phyloP scores from a whole-genome alignment of 768 basidiomycete genomes.

The Lactifluus volemus region DNA sequence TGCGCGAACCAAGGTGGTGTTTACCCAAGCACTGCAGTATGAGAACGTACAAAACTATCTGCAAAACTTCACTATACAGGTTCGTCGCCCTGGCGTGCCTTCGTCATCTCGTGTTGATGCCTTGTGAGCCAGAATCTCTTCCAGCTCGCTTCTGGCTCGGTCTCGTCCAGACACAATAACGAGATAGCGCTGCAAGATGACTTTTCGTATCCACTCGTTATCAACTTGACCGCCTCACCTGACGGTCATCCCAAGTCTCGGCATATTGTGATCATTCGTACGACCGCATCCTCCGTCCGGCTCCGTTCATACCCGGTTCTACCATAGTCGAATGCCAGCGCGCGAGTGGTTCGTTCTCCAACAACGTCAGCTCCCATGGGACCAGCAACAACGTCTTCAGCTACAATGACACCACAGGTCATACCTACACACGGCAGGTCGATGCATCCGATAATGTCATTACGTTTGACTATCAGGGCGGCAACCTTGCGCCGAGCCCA shows the following conservation, averaged over 20 bases:
- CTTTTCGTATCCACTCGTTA: not conserved
- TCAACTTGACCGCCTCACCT: not conserved
- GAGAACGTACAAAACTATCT: not conserved
- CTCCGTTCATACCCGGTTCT: conserved; percentile 49
- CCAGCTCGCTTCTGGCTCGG: not conserved
- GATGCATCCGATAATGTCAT: conserved; percentile 54
- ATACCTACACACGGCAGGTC: conserved; percentile 55
- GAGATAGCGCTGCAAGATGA: not conserved
- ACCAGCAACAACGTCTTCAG: conserved; percentile 29
- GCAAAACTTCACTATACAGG: not conserved
- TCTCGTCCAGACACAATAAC: not conserved
- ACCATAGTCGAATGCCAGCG: conserved; percentile 52
- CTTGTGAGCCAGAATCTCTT: not conserved
- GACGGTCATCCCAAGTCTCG: conserved; percentile 39
- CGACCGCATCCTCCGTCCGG: conserved; percentile 45
- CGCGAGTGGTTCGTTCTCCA: conserved; percentile 45
- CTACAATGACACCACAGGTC: conserved; percentile 29
- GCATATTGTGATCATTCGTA: conserved; percentile 62
- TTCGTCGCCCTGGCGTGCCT: not conserved
- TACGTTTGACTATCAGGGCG: conserved; percentile 48
- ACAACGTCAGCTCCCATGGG: conserved; percentile 28
- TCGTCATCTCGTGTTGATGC: not conserved
- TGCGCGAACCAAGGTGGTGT: not conserved
- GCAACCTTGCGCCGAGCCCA: conserved; percentile 33
- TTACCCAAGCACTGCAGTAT: not conserved